These are phyloP conservation scores for Stropharia rugosoannulata DNA, from an alignment of 768 basidiomycete genomes.

Conservation along the genomic window DNA sequence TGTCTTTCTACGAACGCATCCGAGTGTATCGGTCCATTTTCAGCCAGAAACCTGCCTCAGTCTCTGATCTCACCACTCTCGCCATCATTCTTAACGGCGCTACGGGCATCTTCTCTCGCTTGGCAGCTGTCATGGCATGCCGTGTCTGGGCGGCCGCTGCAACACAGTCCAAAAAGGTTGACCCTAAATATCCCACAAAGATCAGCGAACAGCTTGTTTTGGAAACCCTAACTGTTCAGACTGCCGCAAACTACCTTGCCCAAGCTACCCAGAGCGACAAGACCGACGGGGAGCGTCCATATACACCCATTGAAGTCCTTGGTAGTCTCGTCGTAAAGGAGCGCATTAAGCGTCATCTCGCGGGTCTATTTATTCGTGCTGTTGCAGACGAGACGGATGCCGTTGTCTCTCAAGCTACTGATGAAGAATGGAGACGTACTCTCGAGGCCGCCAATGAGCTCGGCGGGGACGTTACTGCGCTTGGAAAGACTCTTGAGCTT, in stretches of 20 bases:
- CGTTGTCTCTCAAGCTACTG: constrained; percentile 22
- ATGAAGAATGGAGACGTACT: constrained; percentile 40
- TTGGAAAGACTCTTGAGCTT: constrained; percentile 57
- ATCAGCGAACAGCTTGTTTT: constrained; percentile 58
- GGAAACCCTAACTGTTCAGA: constrained; percentile 47
- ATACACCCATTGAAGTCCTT: constrained; percentile 48
- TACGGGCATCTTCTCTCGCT: constrained; percentile 30
- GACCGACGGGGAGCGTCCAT: constrained; percentile 18
- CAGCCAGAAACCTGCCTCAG: constrained; percentile 35
- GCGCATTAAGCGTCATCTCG: constrained; percentile 51
- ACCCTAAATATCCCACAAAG: constrained; percentile 24
- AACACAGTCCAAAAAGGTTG: constrained; percentile 4
- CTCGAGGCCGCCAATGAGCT: constrained; percentile 62
- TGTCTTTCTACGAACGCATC: constrained; percentile 38
- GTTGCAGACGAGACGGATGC: constrained; percentile 34
- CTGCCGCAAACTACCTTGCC: constrained; percentile 39
- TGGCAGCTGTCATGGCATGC: constrained; percentile 40
- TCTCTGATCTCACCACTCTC: constrained; percentile 54
- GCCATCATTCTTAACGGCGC: constrained; percentile 49
- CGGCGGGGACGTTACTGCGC: constrained; percentile 52
- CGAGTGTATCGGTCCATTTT: constrained; percentile 58
- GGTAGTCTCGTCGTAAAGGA: constrained; percentile 50
- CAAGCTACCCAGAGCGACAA: constrained; percentile 4
- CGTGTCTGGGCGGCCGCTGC: constrained; percentile 32
- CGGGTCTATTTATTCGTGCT: constrained; percentile 48